phyloP scores from a whole-genome alignment of 108 stramenopile genomes.

The Nitzschia inconspicua region DNA sequence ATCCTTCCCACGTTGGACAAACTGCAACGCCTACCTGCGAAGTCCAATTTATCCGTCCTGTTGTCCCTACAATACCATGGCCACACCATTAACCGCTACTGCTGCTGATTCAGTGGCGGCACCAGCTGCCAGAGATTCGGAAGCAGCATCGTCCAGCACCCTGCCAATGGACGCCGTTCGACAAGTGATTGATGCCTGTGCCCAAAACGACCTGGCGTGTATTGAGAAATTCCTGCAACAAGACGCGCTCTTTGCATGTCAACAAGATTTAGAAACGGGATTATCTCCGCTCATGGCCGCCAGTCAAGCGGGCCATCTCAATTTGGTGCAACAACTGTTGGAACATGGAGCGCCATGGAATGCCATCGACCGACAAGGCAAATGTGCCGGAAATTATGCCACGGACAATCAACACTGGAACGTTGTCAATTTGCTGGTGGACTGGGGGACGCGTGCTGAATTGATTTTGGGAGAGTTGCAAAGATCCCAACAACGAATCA shows the following conservation, averaged over 20 bases:
- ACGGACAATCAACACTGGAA: constrained; percentile 70
- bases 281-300: constrained; percentile 78
- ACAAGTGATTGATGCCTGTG: constrained; percentile 42
- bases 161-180: constrained; percentile 26
- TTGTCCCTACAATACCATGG: too few relatives aligned
- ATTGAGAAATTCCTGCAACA: constrained; percentile 19
- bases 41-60: too few relatives aligned
- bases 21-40: too few relatives aligned
- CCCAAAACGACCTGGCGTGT: constrained; percentile 10
- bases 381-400: constrained; percentile 91
- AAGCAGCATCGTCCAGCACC: too few relatives aligned
- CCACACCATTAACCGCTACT: background rate
- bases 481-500: constrained; percentile 18
- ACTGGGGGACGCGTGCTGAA: constrained; percentile 73
- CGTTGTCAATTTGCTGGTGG: constrained; percentile 77
- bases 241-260: constrained; percentile 42
- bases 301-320: constrained; percentile 45
- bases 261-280: constrained; percentile 72
- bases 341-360: constrained; percentile 87
- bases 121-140: background rate
- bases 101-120: background rate
- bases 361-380: constrained; percentile 76
- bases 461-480: constrained; percentile 75
- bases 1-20: too few relatives aligned
- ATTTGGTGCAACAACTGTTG: constrained; percentile 45